phyloP scores from a whole-genome alignment of 2,329 filamentous ascomycete genomes.

The Epichloe amarillans region DNA sequence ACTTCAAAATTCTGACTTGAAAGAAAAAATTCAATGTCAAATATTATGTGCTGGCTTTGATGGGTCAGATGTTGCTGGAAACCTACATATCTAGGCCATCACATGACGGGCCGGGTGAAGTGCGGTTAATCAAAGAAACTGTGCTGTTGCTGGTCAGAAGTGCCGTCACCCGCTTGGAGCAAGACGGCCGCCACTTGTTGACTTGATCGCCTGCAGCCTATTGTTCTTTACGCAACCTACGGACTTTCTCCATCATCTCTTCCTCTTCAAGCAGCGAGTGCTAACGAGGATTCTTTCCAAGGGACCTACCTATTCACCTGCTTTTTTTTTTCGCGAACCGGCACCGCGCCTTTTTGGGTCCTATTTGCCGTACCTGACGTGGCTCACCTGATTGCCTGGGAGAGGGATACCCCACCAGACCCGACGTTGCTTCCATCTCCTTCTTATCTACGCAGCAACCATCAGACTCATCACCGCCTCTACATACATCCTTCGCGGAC shows the following conservation, averaged over 20 bases:
- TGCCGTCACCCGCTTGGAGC: conserved; percentile 16
- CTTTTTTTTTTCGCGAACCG: too few species aligned
- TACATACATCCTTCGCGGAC: neutral
- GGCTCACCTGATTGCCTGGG: conserved; percentile 1
- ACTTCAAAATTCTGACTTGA: conserved; percentile 2
- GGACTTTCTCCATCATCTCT: neutral
- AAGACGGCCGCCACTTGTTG: neutral
- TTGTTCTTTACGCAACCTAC: neutral
- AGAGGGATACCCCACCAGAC: conserved; percentile 3
- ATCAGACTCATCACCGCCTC: neutral
- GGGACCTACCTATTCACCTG: neutral
- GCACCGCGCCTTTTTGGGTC: neutral
- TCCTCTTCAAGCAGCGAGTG: neutral
- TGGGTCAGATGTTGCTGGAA: neutral
- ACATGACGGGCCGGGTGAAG: conserved; percentile 19
- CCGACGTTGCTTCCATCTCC: neutral
- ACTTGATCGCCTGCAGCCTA: conserved; percentile 2
- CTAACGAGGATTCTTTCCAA: neutral
- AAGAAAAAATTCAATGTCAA: neutral
- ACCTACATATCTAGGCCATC: conserved; percentile 11
- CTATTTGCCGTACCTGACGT: neutral
- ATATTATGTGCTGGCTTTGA: neutral
- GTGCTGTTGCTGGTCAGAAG: conserved; percentile 6
- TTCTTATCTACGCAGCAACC: neutral
- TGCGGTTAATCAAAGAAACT: conserved; percentile 12